Percentiles rank a stretch among this genome's conserved stretches.
Conservation (phyloP, 495 filamentous ascomycete species). For the Tuber melanosporum region DNA sequence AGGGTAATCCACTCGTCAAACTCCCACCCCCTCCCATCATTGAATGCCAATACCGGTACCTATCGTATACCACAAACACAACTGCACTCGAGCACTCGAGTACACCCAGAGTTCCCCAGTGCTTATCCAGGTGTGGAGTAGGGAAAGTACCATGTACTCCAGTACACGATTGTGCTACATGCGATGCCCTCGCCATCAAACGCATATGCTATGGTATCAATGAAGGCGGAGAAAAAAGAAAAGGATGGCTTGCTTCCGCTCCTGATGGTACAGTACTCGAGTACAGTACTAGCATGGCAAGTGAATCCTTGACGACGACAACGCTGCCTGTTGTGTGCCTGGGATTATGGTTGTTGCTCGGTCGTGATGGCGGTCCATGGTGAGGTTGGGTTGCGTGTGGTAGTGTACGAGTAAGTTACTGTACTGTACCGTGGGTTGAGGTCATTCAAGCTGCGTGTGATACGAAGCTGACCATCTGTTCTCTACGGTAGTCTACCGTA, state of each 20-base stretch:
- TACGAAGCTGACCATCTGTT: not conserved
- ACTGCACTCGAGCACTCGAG: not conserved
- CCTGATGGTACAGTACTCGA: not conserved
- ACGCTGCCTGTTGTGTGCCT: not conserved
- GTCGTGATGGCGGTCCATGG: not conserved
- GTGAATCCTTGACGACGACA: not conserved
- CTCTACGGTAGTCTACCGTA: not conserved
- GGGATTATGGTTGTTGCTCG: not conserved
- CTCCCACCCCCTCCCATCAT: not conserved
- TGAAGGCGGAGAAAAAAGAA: not conserved
- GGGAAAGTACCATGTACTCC: not conserved
- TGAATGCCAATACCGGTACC: not conserved
- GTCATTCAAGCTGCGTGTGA: not conserved
- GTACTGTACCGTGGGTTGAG: not conserved
- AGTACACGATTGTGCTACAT: not conserved
- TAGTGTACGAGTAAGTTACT: no score
- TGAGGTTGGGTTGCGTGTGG: not conserved
- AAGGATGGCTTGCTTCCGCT: not conserved
- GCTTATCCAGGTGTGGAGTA: not conserved
- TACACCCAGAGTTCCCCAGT: not conserved
- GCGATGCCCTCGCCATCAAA: not conserved
- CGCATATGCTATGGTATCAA: not conserved
- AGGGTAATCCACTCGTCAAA: conserved; percentile 18
- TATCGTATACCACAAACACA: not conserved
- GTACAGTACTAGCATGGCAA: not conserved